Evolutionary conservation across 345 rosid species (phyloP).

Genomic region (Abelmoschus esculentus): DNA sequence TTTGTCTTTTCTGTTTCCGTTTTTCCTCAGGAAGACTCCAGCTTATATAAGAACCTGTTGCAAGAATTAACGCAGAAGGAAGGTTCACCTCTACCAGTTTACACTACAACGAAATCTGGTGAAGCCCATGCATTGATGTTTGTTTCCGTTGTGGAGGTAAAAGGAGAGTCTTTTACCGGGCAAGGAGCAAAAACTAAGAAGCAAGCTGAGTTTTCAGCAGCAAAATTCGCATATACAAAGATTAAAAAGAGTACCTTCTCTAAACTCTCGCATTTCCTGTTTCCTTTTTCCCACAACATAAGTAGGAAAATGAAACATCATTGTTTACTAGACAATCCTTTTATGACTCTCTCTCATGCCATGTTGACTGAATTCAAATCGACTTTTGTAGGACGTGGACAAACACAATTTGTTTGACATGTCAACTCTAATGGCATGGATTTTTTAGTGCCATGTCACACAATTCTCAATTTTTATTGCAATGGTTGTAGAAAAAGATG

Average conservation of each 20-base stretch:
- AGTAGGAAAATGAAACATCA: neutral
- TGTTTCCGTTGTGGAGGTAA: conserved; percentile 40
- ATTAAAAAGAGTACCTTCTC: conserved; percentile 21
- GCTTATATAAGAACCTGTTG: conserved; percentile 47
- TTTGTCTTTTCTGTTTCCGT: neutral
- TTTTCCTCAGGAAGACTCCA: conserved; percentile 32
- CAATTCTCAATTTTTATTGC: neutral
- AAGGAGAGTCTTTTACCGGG: conserved; percentile 35
- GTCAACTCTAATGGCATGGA: neutral
- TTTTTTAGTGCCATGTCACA: neutral
- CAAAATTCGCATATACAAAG: conserved; percentile 51
- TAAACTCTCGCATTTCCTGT: neutral
- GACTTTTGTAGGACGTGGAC: neutral
- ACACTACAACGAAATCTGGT: conserved; percentile 35
- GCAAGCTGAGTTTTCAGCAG: conserved; percentile 57
- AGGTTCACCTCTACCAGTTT: conserved; percentile 34
- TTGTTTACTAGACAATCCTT: neutral
- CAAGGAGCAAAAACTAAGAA: conserved; percentile 48
- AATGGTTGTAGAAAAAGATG: neutral
- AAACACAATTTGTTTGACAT: neutral
- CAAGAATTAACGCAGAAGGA: conserved; percentile 53
- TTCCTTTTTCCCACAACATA: neutral
- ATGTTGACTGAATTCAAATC: neutral
- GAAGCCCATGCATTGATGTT: conserved; percentile 41
- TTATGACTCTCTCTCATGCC: neutral